These are phyloP conservation scores for Solanum boliviense DNA, from an alignment of 257 asterid species.

Conservation along the genomic window DNA sequence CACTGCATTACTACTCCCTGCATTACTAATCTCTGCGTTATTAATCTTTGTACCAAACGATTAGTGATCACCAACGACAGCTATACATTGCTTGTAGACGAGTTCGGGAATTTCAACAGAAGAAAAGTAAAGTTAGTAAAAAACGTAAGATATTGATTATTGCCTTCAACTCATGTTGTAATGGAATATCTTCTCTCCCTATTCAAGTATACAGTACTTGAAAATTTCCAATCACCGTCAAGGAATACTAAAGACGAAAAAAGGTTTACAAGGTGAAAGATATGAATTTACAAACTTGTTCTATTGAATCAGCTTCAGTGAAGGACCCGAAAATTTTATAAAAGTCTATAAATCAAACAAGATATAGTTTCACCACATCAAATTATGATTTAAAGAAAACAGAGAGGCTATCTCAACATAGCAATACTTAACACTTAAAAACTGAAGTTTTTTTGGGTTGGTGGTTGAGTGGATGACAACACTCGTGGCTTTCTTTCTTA, in stretches of 20 bases:
- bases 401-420: not conserved
- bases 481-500: too few species aligned
- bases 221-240: not conserved
- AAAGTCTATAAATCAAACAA: not conserved
- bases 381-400: not conserved
- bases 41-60: too few species aligned
- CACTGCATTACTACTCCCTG: too few species aligned
- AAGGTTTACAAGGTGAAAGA: not conserved
- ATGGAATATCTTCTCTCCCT: not conserved
- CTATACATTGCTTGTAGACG: constrained; percentile 29
- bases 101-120: constrained; percentile 33
- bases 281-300: not conserved
- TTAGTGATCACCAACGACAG: constrained; percentile 37
- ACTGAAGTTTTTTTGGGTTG: not conserved
- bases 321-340: constrained; percentile 24
- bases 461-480: too few species aligned
- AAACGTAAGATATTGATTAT: not conserved
- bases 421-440: not conserved
- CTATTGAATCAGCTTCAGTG: constrained; percentile 2
- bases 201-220: not conserved
- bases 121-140: not conserved
- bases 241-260: not conserved
- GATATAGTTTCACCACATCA: not conserved
- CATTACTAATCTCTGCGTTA: too few species aligned
- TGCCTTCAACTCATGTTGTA: too few species aligned